phyloP scores from a whole-genome alignment of 139 green algal genomes.

The Micractinium conductrix region DNA sequence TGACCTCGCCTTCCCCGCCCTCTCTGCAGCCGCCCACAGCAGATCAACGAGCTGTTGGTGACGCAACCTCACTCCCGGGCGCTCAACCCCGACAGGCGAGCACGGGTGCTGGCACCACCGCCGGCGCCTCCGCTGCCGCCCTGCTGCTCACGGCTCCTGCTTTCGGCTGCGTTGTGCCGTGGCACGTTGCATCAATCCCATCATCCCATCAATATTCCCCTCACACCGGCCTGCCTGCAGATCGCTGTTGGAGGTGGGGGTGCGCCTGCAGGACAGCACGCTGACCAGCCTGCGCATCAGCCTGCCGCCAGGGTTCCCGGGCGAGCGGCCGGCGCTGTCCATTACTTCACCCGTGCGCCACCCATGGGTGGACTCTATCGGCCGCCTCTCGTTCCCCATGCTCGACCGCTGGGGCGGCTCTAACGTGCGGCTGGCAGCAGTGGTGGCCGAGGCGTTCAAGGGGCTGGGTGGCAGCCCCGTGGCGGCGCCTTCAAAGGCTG shows the following conservation, averaged over 20 bases:
- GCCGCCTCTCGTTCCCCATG: constrained; percentile 40
- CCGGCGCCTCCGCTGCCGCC: neutral
- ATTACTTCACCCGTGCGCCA: constrained; percentile 61
- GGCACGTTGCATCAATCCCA: too few relatives aligned
- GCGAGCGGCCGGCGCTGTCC: constrained; percentile 43
- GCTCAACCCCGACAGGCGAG: constrained; percentile 31
- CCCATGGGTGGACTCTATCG: constrained; percentile 56
- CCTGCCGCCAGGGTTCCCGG: constrained; percentile 24
- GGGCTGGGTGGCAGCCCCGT: constrained; percentile 8
- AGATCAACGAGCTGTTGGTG: constrained; percentile 36
- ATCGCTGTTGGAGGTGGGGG: constrained; percentile 29
- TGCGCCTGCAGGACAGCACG: constrained; percentile 22
- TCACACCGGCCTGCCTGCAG: neutral
- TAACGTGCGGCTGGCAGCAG: constrained; percentile 39
- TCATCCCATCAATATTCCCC: neutral
- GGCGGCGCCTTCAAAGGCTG: neutral
- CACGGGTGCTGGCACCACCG: neutral
- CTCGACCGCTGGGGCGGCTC: constrained; percentile 36
- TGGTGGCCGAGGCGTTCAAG: constrained; percentile 55
- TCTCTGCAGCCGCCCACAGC: constrained; percentile 26
- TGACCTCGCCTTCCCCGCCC: neutral
- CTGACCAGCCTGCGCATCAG: constrained; percentile 21
- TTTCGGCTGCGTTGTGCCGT: too few relatives aligned
- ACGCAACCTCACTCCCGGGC: neutral
- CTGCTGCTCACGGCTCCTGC: neutral